phyloP scores from a whole-genome alignment of 2,329 filamentous ascomycete species.

The Beauveria australis region DNA sequence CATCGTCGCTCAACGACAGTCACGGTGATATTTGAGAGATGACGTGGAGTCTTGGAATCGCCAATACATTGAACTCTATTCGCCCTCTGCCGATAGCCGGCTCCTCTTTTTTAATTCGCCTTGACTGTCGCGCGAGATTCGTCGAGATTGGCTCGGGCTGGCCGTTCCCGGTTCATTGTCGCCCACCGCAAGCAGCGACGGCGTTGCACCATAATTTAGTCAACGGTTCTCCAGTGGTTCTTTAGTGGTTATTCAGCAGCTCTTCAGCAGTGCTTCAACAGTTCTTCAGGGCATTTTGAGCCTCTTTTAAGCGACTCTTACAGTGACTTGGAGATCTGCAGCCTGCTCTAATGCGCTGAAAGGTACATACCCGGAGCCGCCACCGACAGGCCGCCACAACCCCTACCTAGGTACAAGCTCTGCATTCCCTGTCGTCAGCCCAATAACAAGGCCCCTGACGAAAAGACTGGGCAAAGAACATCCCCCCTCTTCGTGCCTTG shows the following conservation, averaged over 20 bases:
- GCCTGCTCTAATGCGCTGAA: not conserved
- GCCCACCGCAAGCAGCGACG: not conserved
- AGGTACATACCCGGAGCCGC: not conserved
- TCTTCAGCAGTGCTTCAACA: not conserved
- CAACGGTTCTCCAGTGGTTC: not conserved
- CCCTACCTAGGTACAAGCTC: not conserved
- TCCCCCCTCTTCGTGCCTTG: not conserved
- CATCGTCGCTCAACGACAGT: too few species aligned
- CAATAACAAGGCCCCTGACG: too few species aligned
- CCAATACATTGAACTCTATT: not conserved
- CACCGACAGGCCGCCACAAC: too few species aligned
- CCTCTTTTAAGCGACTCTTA: not conserved
- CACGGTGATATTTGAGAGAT: too few species aligned
- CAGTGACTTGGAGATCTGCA: not conserved
- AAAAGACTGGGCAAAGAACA: not conserved
- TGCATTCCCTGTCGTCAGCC: not conserved
- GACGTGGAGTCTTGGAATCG: not conserved
- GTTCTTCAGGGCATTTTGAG: too few species aligned
- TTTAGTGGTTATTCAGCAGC: not conserved
- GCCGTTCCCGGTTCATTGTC: conserved; percentile 11
- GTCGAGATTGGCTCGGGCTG: conserved; percentile 2
- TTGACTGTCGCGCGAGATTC: too few species aligned
- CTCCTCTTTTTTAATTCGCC: not conserved
- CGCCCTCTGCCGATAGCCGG: conserved; percentile 1
- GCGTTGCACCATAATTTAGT: not conserved